phyloP scores from a whole-genome alignment of 495 filamentous ascomycete genomes.

The Annulohypoxylon moriforme region DNA sequence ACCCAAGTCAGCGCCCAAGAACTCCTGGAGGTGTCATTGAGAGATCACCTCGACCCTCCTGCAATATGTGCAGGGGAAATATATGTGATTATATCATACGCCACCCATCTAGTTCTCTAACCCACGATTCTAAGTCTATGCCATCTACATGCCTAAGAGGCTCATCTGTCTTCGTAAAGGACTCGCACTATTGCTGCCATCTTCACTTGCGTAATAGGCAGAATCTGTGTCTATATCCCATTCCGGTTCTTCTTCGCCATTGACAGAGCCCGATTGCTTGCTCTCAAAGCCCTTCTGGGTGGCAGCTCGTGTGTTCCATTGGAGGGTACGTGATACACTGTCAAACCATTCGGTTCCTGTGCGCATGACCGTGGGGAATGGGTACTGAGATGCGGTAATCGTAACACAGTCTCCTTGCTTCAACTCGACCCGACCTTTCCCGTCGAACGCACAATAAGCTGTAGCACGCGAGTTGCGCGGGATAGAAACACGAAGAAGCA shows the following conservation, averaged over 20 bases:
- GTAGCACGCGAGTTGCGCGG: conserved; percentile 86
- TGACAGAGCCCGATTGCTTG: conserved; percentile 47
- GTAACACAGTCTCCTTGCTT: conserved; percentile 93
- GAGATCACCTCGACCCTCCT: conserved; percentile 30
- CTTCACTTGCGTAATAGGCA: conserved; percentile 72
- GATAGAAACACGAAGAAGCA: conserved; percentile 87
- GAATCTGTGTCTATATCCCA: conserved; percentile 92
- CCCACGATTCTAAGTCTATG: conserved; percentile 43
- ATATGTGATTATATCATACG: conserved; percentile 12
- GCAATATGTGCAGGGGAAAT: conserved; percentile 11
- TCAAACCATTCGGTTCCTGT: conserved; percentile 92
- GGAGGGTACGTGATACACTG: conserved; percentile 85
- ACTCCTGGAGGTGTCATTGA: conserved; percentile 34
- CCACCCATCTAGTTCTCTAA: conserved; percentile 37
- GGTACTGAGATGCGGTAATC: conserved; percentile 92
- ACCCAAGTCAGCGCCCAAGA: conserved; percentile 29
- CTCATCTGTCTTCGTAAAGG: conserved; percentile 77
- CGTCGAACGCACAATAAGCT: conserved; percentile 96
- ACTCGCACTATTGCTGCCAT: conserved; percentile 68
- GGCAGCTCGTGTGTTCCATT: conserved; percentile 91
- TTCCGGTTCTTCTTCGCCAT: conserved; percentile 64
- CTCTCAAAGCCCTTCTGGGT: conserved; percentile 83
- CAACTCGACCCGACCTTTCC: conserved; percentile 93
- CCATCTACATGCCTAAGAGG: conserved; percentile 61
- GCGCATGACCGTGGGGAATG: conserved; percentile 91